Evolutionary conservation across 345 rosid species (phyloP).

Genomic region (Noccaea bulbosa): DNA sequence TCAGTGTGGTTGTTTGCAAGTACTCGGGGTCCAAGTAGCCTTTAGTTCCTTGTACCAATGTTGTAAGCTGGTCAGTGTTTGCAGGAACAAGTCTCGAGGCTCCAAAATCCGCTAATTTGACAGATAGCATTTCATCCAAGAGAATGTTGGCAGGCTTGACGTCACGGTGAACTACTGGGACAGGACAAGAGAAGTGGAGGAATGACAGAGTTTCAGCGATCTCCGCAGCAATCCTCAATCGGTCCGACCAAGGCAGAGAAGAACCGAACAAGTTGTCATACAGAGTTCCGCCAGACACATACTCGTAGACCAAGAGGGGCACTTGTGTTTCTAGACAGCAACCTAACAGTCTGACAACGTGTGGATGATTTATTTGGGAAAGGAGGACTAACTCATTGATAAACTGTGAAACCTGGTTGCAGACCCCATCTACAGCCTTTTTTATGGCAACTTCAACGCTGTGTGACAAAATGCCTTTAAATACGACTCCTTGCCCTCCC

Average conservation of each 20-base stretch:
- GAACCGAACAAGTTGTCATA: conserved; percentile 24
- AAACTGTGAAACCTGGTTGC: conserved; percentile 35
- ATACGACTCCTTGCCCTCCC: conserved; percentile 29
- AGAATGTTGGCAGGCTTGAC: conserved; percentile 47
- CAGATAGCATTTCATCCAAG: conserved; percentile 28
- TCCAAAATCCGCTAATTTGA: neutral
- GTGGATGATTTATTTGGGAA: conserved; percentile 45
- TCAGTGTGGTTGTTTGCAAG: neutral
- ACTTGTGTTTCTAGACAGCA: conserved; percentile 42
- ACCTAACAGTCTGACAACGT: conserved; percentile 39
- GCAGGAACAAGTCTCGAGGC: neutral
- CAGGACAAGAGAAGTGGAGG: conserved; percentile 46
- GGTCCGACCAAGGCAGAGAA: conserved; percentile 27
- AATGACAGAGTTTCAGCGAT: conserved; percentile 42
- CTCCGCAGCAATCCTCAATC: conserved; percentile 43
- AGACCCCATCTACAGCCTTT: conserved; percentile 30
- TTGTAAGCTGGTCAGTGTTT: neutral
- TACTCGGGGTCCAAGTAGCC: neutral
- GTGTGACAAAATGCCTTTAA: conserved; percentile 38
- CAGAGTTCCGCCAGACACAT: conserved; percentile 42
- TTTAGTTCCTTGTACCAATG: neutral
- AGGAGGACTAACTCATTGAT: conserved; percentile 41
- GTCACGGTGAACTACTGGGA: conserved; percentile 46
- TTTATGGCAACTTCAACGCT: conserved; percentile 44
- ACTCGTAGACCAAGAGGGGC: conserved; percentile 38